Percentiles rank a stretch among this genome's conserved stretches.
phyloP scores from a whole-genome alignment of 306 rosid genomes.

The Rosa chinensis region DNA sequence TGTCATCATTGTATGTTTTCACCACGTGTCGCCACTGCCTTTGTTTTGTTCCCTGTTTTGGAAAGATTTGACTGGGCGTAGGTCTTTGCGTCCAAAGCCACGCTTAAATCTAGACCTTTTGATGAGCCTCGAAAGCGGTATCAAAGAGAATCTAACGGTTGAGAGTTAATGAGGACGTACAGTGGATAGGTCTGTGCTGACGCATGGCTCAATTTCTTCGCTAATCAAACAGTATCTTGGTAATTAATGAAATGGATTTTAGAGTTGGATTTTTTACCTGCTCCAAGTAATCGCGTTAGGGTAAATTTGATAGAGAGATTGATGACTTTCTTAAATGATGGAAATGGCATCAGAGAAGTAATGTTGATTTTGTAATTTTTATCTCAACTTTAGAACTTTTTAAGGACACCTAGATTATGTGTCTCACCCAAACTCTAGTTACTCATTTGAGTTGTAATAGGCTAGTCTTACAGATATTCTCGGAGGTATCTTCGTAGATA shows the following conservation, averaged over 20 bases:
- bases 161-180: constrained; percentile 5
- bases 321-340: background rate
- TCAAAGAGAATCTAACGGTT: constrained; percentile 18
- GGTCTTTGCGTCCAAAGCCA: constrained; percentile 18
- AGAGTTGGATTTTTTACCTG: background rate
- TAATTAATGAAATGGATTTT: background rate
- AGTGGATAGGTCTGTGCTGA: background rate
- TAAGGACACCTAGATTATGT: no score
- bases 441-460: no score
- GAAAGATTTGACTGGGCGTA: constrained; percentile 38
- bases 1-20: constrained; percentile 8
- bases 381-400: no score
- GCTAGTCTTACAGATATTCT: no score
- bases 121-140: constrained; percentile 19
- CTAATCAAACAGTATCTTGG: constrained; percentile 8
- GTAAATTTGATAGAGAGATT: background rate
- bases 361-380: no score
- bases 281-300: constrained; percentile 4
- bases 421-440: no score
- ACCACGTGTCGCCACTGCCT: background rate
- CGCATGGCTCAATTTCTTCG: constrained; percentile 5
- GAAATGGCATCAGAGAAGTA: no score
- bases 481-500: no score
- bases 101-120: constrained; percentile 24
- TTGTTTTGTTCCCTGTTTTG: background rate